These are phyloP conservation scores for Trichoderma cornu-damae DNA, from an alignment of 2,329 filamentous ascomycete species.

Conservation along the genomic window DNA sequence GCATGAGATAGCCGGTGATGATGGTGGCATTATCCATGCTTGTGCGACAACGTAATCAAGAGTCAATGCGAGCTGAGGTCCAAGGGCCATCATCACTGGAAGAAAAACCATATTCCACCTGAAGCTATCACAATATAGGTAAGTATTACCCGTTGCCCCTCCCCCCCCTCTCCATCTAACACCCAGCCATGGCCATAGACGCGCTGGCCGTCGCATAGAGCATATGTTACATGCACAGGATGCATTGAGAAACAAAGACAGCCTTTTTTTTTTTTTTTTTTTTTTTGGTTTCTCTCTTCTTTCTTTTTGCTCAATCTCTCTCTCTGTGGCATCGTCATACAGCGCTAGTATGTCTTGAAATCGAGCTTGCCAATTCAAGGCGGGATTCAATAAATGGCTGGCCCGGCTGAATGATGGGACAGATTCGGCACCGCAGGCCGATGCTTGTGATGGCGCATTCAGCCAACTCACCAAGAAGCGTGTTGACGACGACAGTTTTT, in stretches of 20 bases:
- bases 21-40: not conserved
- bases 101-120: too few relatives aligned
- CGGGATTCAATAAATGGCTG: not conserved
- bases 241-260: not conserved
- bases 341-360: not conserved
- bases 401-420: not conserved
- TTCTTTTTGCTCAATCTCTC: too few relatives aligned
- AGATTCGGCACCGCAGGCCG: not conserved
- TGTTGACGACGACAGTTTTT: too few relatives aligned
- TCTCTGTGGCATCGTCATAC: not conserved
- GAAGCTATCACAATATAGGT: too few relatives aligned
- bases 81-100: not conserved
- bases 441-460: not conserved
- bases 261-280: not conserved
- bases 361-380: not conserved
- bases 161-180: too few relatives aligned
- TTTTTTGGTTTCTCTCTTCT: too few relatives aligned
- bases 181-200: not conserved
- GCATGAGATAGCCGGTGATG: not conserved
- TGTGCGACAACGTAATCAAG: not conserved
- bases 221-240: not conserved
- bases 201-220: slow-evolving; percentile 1
- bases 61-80: not conserved
- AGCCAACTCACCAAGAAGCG: not conserved
- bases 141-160: too few relatives aligned